Conservation (phyloP, 1,284 basidiomycete genomes). For the Malassezia yamatoensis region DNA sequence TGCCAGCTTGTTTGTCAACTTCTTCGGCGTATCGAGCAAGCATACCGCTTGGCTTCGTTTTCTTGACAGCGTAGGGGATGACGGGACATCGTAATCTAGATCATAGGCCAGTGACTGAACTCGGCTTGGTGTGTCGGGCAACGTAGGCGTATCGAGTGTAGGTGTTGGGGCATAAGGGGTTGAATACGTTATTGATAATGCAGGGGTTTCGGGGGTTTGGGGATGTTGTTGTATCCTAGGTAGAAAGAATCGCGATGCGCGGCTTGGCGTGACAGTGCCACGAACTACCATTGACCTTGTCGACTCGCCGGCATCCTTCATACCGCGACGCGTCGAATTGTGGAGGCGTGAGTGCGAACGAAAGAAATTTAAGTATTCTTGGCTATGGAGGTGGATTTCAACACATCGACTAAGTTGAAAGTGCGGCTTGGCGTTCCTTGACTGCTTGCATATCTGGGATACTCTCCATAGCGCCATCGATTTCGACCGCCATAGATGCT, state of each 20-base stretch:
- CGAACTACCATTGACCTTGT: slow-evolving; percentile 6
- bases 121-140: background rate
- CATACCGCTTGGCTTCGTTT: background rate
- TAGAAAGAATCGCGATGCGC: slow-evolving; percentile 17
- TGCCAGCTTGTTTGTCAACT: background rate
- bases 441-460: slow-evolving; percentile 33
- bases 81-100: background rate
- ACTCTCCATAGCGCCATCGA: slow-evolving; percentile 42
- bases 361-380: background rate
- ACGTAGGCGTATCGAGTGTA: background rate
- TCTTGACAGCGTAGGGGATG: slow-evolving; percentile 5
- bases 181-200: slow-evolving; percentile 1
- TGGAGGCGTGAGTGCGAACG: background rate
- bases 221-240: background rate
- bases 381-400: slow-evolving; percentile 1
- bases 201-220: background rate
- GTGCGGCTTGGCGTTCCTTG: background rate
- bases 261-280: slow-evolving; percentile 15
- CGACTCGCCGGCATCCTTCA: background rate
- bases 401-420: background rate
- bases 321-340: background rate
- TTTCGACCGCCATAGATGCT: slow-evolving; percentile 40
- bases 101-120: background rate
- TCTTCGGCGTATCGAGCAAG: background rate
- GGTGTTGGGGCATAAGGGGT: slow-evolving; percentile 8